These are phyloP conservation scores for slime mould (Dictyostelium discoideum) DNA, from an alignment of 78 protist species.

Conservation along the genomic window DNA sequence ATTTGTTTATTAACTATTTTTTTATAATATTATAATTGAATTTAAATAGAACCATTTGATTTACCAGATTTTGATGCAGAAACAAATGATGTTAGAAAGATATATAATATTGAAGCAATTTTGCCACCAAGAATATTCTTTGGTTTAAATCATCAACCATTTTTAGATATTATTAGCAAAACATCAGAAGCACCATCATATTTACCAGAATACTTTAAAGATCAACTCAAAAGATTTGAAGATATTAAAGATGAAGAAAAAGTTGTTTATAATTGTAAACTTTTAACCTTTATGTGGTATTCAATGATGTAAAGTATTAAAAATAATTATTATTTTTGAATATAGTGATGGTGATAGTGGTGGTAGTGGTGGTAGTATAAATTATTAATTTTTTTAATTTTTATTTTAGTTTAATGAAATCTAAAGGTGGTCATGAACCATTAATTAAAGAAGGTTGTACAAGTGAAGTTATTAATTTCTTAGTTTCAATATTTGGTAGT, in stretches of 20 bases:
- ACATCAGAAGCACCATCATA: background rate
- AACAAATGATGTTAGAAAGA: background rate
- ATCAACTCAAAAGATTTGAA: background rate
- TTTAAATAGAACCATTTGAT: constrained; percentile 21
- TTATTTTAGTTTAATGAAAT: background rate
- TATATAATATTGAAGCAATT: constrained; percentile 52
- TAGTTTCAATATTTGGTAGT: background rate
- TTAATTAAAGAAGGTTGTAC: constrained; percentile 8
- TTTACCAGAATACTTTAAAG: constrained; percentile 19
- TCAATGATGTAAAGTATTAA: background rate
- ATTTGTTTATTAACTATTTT: too few species aligned
- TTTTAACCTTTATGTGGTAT: constrained; percentile 23
- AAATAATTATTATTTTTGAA: background rate
- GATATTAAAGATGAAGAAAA: background rate
- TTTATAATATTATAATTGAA: too few species aligned
- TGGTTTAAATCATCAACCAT: constrained; percentile 19
- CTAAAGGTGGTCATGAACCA: background rate
- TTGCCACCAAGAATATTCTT: constrained; percentile 53
- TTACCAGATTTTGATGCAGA: constrained; percentile 34
- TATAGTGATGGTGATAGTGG: too few species aligned
- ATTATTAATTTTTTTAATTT: background rate
- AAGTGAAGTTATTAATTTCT: background rate
- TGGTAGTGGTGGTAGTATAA: too few species aligned
- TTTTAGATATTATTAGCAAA: background rate
- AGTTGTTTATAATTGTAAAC: background rate